Percentiles rank a stretch among this genome's conserved stretches.
phyloP scores from a whole-genome alignment of 495 filamentous ascomycete species.

The Hypoxylon lenormandii region DNA sequence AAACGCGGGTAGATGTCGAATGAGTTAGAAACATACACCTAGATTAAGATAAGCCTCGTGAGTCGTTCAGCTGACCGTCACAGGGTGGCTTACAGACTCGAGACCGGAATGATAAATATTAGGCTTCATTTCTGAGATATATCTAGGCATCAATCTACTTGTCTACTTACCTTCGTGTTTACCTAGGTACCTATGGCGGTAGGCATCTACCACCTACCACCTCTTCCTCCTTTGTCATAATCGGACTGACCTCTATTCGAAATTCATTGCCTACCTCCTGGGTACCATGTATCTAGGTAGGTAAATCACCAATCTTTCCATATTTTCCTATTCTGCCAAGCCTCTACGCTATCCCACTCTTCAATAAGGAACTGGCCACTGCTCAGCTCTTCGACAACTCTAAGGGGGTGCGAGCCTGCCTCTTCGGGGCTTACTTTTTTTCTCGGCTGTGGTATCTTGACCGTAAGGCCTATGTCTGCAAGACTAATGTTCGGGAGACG shows the following conservation, averaged over 20 bases:
- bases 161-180: slow-evolving; percentile 2
- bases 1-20: slow-evolving; percentile 5
- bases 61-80: not conserved
- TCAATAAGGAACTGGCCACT: slow-evolving; percentile 34
- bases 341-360: slow-evolving; percentile 37
- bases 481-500: slow-evolving; percentile 17
- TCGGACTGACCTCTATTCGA: too few species aligned
- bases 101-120: too few species aligned
- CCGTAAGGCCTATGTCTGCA: not conserved
- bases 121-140: too few species aligned
- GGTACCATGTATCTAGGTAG: too few species aligned
- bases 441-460: not conserved
- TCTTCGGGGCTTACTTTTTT: slow-evolving; percentile 4
- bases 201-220: not conserved
- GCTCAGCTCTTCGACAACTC: slow-evolving; percentile 26
- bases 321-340: slow-evolving; percentile 34
- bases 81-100: too few species aligned
- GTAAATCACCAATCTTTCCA: slow-evolving; percentile 46
- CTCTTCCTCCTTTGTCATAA: not conserved
- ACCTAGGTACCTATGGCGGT: not conserved
- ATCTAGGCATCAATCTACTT: not conserved
- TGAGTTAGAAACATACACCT: not conserved
- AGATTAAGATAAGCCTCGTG: not conserved
- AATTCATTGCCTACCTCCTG: too few species aligned
- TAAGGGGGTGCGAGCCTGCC: not conserved